Percentiles rank a stretch among this genome's conserved stretches.
phyloP scores from a whole-genome alignment of 139 green algal genomes.

The Micractinium conductrix region DNA sequence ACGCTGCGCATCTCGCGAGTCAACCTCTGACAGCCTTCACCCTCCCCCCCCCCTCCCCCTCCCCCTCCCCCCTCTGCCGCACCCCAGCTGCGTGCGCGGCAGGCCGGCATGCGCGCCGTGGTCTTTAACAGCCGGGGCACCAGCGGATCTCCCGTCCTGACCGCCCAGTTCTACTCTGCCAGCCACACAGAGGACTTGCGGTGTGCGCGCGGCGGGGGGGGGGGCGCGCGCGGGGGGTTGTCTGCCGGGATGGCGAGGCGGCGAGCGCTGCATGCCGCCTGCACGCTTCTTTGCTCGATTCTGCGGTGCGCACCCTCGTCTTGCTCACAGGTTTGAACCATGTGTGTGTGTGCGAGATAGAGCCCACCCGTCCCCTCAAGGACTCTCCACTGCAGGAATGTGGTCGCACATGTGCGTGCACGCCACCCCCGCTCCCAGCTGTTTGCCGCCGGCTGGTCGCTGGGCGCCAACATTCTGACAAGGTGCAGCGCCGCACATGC shows the following conservation, averaged over 20 bases:
- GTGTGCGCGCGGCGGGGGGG: too few relatives aligned
- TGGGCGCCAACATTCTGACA: conserved; percentile 93
- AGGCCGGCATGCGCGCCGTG: conserved; percentile 60
- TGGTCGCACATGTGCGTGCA: conserved; percentile 63
- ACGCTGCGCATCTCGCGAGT: too few relatives aligned
- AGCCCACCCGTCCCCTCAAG: too few relatives aligned
- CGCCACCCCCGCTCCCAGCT: conserved; percentile 63
- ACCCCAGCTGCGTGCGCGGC: conserved; percentile 34
- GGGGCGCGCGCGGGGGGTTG: too few relatives aligned
- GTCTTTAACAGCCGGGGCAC: conserved; percentile 95
- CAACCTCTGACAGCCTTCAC: too few relatives aligned
- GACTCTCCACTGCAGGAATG: conserved; percentile 54
- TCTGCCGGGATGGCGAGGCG: too few relatives aligned
- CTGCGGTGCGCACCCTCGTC: too few relatives aligned
- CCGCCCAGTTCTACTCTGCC: conserved; percentile 95
- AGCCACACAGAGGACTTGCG: conserved; percentile 90
- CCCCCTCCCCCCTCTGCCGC: neutral
- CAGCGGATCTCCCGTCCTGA: conserved; percentile 78
- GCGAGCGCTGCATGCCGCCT: neutral
- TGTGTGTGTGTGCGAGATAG: too few relatives aligned
- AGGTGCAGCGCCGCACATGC: too few relatives aligned
- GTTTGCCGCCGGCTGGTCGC: conserved; percentile 88
- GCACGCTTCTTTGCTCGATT: neutral
- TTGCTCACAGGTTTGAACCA: too few relatives aligned
- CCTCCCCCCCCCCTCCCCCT: neutral